A percentile compares a stretch with the other conserved stretches of the same genome.
Evolutionary conservation across 2,329 filamentous ascomycete genomes (phyloP).

Genomic region (Aspergillus terreus): DNA sequence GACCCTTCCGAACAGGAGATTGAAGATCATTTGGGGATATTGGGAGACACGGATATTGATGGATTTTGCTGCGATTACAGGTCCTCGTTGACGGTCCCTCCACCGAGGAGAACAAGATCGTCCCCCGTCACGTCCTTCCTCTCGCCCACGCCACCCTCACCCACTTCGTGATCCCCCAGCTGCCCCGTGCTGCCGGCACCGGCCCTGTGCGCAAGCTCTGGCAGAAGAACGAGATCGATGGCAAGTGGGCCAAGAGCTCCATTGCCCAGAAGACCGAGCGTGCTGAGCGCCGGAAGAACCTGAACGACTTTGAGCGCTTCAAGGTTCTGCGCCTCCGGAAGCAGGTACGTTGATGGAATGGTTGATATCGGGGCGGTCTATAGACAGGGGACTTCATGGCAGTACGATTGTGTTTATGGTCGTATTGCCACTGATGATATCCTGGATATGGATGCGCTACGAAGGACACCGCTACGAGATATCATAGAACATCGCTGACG

Average conservation of each 20-base stretch:
- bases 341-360: conserved; percentile 62
- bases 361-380: not conserved
- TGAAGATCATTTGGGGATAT: conserved; percentile 11
- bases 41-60: conserved; percentile 16
- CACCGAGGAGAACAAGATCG: conserved; percentile 70
- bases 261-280: conserved; percentile 93
- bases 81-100: conserved; percentile 94
- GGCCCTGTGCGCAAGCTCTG: conserved; percentile 81
- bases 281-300: conserved; percentile 78
- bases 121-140: conserved; percentile 81
- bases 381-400: not conserved
- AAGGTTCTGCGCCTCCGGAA: conserved; percentile 99
- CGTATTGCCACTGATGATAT: not conserved
- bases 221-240: conserved; percentile 87
- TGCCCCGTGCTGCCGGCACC: conserved; percentile 80
- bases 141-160: conserved; percentile 85
- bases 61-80: conserved; percentile 47
- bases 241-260: conserved; percentile 86
- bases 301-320: conserved; percentile 99
- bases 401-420: not conserved
- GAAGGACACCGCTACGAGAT: too few relatives aligned
- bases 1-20: conserved; percentile 5
- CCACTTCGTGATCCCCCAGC: conserved; percentile 78
- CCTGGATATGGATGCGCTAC: not conserved
- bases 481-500: conserved; percentile 11